phyloP scores from a whole-genome alignment of 495 filamentous ascomycete species.

The Xylaria cubensis region DNA sequence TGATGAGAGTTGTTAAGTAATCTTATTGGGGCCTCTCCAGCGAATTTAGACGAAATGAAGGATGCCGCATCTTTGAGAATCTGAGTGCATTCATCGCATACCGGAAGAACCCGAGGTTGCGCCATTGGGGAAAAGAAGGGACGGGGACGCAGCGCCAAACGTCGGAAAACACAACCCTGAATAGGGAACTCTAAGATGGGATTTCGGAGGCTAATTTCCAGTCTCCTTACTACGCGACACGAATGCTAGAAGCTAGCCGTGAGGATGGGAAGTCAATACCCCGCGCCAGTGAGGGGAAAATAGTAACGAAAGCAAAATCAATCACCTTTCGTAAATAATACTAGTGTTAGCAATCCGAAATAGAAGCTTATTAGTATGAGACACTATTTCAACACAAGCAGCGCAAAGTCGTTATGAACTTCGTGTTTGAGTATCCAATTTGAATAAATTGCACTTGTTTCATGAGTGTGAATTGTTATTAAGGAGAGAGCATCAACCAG shows the following conservation, averaged over 20 bases:
- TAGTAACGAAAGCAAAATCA: background rate
- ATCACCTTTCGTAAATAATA: background rate
- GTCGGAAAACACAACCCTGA: background rate
- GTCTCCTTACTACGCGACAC: background rate
- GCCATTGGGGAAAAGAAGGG: background rate
- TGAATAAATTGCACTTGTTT: too few species aligned
- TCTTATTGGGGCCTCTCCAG: background rate
- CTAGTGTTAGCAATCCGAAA: background rate
- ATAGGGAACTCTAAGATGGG: background rate
- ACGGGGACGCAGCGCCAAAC: background rate
- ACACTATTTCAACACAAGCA: too few species aligned
- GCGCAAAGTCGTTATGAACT: too few species aligned
- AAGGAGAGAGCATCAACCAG: too few species aligned
- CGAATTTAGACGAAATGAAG: background rate
- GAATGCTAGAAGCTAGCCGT: background rate
- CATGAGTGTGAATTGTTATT: too few species aligned
- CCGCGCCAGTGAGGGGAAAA: background rate
- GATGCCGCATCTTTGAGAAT: background rate
- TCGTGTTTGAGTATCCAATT: too few species aligned
- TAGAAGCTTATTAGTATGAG: too few species aligned
- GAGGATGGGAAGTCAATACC: background rate
- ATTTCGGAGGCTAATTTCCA: background rate
- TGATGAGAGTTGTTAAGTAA: background rate
- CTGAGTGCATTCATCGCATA: background rate
- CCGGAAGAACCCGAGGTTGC: background rate